A percentile compares a stretch with the other conserved stretches of the same genome.
phyloP scores from a whole-genome alignment of 371 early-diverging fungal genomes.

The Entomophthora muscae region DNA sequence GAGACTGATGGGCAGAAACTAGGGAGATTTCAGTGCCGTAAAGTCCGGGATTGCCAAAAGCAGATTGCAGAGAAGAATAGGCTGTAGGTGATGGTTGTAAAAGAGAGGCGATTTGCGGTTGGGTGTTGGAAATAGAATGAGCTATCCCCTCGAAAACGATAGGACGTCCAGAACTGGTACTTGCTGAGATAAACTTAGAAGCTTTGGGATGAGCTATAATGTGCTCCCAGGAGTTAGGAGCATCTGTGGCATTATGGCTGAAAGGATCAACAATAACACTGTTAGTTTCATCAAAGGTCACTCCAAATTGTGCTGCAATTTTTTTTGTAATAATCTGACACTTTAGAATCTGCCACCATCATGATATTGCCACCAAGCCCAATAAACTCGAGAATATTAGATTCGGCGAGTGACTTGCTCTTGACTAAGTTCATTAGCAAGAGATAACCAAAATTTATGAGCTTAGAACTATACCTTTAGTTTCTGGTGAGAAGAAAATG shows the following conservation, averaged over 20 bases:
- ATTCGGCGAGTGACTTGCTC: slow-evolving; percentile 24
- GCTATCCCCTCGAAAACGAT: slow-evolving; percentile 63
- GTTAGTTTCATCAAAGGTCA: slow-evolving; percentile 53
- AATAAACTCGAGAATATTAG: slow-evolving; percentile 62
- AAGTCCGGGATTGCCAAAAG: slow-evolving; percentile 16
- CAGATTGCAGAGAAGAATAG: slow-evolving; percentile 26
- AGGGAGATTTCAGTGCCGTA: slow-evolving; percentile 36
- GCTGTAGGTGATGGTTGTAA: slow-evolving; percentile 41
- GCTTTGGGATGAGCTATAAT: slow-evolving; percentile 18
- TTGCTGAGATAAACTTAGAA: slow-evolving; percentile 19
- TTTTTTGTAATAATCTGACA: slow-evolving; percentile 55
- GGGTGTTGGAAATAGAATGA: slow-evolving; percentile 18
- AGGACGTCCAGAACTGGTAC: slow-evolving; percentile 20
- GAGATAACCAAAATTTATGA: neutral
- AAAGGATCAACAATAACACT: slow-evolving; percentile 52
- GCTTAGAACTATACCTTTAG: slow-evolving; percentile 25
- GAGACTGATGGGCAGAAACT: slow-evolving; percentile 67
- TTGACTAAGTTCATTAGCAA: slow-evolving; percentile 16
- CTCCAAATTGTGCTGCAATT: slow-evolving; percentile 69
- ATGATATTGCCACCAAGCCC: slow-evolving; percentile 85
- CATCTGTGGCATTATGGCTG: slow-evolving; percentile 19
- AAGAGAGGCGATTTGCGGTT: slow-evolving; percentile 44
- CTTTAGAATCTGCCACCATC: slow-evolving; percentile 36
- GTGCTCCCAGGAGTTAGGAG: slow-evolving; percentile 19
- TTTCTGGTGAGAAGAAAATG: slow-evolving; percentile 44